These are phyloP conservation scores for Debaryomyces tyrocola DNA, from an alignment of 805 yeast genomes.

Conservation along the genomic window DNA sequence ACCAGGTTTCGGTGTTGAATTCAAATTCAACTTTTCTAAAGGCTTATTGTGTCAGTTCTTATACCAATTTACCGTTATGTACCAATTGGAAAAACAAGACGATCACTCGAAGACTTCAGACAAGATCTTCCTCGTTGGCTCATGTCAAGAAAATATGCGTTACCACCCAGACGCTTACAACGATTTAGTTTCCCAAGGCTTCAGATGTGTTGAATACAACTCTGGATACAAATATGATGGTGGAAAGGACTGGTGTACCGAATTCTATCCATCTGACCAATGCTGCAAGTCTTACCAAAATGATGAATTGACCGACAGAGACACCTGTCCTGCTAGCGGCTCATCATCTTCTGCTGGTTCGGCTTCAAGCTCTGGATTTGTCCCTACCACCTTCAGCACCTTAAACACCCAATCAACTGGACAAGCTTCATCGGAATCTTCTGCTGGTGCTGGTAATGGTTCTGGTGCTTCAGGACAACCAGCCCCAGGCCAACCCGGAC, in stretches of 20 bases:
- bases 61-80: conserved; percentile 15
- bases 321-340: conserved; percentile 8
- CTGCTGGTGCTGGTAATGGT: not conserved
- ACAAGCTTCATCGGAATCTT: not conserved
- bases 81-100: conserved; percentile 9
- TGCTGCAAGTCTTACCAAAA: conserved; percentile 10
- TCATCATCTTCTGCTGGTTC: not conserved
- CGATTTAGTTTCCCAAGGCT: conserved; percentile 8
- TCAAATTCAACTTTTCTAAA: conserved; percentile 13
- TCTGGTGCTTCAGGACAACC: not conserved
- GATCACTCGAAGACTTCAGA: conserved; percentile 8
- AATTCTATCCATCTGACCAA: conserved; percentile 13
- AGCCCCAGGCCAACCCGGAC: too few relatives aligned
- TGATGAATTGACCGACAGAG: conserved; percentile 11
- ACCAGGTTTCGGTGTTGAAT: conserved; percentile 14
- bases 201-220: conserved; percentile 17
- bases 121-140: conserved; percentile 17
- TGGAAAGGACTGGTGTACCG: conserved; percentile 18
- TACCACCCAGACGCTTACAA: conserved; percentile 11
- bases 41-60: conserved; percentile 16
- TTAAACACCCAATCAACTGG: too few relatives aligned
- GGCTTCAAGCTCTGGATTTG: not conserved
- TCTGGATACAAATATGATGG: conserved; percentile 16
- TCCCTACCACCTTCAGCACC: not conserved
- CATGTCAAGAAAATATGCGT: conserved; percentile 12